phyloP scores from a whole-genome alignment of 495 filamentous ascomycete species.

The Lindgomyces ingoldianus region DNA sequence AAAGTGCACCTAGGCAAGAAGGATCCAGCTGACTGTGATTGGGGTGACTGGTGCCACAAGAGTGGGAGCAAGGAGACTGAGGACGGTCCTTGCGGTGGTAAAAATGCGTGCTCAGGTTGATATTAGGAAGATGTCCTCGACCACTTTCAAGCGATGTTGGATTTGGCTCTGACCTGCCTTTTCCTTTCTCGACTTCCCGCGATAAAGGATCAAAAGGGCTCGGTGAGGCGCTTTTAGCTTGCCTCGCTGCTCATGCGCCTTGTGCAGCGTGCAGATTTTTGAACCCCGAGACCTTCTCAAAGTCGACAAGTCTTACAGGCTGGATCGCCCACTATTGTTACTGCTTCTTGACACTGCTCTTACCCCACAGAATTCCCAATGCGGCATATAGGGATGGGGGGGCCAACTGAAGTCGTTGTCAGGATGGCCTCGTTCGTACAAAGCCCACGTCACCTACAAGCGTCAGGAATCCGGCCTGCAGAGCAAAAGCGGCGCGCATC shows the following conservation, averaged over 20 bases:
- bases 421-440: background rate
- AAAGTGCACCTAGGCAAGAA: background rate
- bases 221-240: conserved; percentile 2
- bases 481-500: background rate
- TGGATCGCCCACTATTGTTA: background rate
- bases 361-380: too few relatives aligned
- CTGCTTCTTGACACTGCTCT: background rate
- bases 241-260: background rate
- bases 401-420: background rate
- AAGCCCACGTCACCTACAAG: background rate
- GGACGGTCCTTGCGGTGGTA: too few relatives aligned
- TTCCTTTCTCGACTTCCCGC: background rate
- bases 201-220: conserved; percentile 13
- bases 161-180: conserved; percentile 2
- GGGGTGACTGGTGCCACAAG: too few relatives aligned
- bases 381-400: too few relatives aligned
- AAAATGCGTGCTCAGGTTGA: background rate
- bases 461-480: background rate
- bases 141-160: background rate
- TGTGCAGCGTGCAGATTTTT: conserved; percentile 9
- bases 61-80: too few relatives aligned
- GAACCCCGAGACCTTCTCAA: conserved; percentile 3
- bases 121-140: background rate
- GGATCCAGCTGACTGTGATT: too few relatives aligned
- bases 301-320: background rate